Evolutionary conservation across 805 yeast species (phyloP), one percentile per base, ranked within the genome.

Genomic region (Candida railenensis): DNA sequence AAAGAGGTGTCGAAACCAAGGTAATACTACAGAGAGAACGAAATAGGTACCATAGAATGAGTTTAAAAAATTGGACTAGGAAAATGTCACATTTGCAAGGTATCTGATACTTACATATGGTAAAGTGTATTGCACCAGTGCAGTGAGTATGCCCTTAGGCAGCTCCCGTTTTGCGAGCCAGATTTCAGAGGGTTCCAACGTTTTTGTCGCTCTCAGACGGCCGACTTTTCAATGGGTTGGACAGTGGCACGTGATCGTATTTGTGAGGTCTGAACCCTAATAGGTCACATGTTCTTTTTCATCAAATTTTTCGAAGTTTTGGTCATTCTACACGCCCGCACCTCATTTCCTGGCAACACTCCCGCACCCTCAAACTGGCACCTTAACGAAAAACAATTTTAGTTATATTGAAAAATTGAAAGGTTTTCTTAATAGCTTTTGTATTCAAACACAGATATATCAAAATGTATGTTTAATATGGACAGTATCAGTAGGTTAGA

Each of bases 401-500:
- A 36, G 22, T 15, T 14, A 28, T 12, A 9, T 20, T 16, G 39
- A 36, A 36, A 36, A 36, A 22, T 36, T 16, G 30, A 25, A 16
- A 22, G 37, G 14, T 37, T 19, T 40, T 30, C 25, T 30, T 40
- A 15, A 19, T 28, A 40, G 22, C 28, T 40, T 16, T 40, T 30
- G 9, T 30, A 7, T 18, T 18, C 36, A 22, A 37, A 12, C 30
- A 28, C 37, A 40, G 37, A 40, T 30, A 40, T 32, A 40, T 28
- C 43, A 40, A 40, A 40, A 40, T 40, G 43, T 40, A 40, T 28
- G 43, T 40, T 25, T 32, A 37, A 33, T 15, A 33, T 33, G 36
- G 15, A 8, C 16, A 33, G 36, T 14, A 33, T 11, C 5, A 33
- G n/a, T 11, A 14, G 36, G 4, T 15, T 33, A 8, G 36, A n/a